Percentiles rank a stretch among this genome's conserved stretches.
Evolutionary conservation across 2,329 filamentous ascomycete genomes (phyloP).

Genomic region (Dactylellina sp.): DNA sequence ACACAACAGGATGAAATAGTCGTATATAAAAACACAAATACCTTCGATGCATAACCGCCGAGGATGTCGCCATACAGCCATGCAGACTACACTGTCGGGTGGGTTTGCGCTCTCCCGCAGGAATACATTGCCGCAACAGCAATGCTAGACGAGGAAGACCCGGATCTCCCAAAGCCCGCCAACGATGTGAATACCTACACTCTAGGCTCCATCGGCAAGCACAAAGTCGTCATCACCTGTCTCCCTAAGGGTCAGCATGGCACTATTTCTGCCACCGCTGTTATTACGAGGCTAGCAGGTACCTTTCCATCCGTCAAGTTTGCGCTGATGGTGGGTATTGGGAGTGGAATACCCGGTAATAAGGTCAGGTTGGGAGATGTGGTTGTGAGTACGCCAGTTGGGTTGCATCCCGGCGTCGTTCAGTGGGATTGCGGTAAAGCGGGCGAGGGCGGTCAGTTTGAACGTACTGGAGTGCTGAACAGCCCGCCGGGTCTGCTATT

Average conservation of each 20-base stretch:
- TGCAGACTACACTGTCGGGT: constrained; percentile 29
- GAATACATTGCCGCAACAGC: constrained; percentile 27
- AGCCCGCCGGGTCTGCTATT: background rate
- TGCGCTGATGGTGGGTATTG: constrained; percentile 34
- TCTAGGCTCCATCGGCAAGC: background rate
- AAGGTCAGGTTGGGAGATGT: constrained; percentile 16
- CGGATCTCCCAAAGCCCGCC: background rate
- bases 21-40: too few relatives aligned
- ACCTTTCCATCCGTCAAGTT: constrained; percentile 16
- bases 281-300: constrained; percentile 19
- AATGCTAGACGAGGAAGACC: constrained; percentile 40
- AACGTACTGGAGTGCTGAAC: background rate
- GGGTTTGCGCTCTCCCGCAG: constrained; percentile 53
- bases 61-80: too few relatives aligned
- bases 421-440: constrained; percentile 18
- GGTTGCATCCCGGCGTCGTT: background rate
- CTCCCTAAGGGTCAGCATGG: constrained; percentile 14
- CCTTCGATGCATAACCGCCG: too few relatives aligned
- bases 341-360: constrained; percentile 6
- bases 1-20: too few relatives aligned
- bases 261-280: background rate
- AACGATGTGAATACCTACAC: constrained; percentile 25
- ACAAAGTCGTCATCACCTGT: constrained; percentile 15
- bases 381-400: background rate
- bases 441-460: background rate